Evolutionary conservation across 495 filamentous ascomycete genomes (phyloP), one percentile per base, ranked within the genome.

Genomic region (Trichoderma orchidacearum): DNA sequence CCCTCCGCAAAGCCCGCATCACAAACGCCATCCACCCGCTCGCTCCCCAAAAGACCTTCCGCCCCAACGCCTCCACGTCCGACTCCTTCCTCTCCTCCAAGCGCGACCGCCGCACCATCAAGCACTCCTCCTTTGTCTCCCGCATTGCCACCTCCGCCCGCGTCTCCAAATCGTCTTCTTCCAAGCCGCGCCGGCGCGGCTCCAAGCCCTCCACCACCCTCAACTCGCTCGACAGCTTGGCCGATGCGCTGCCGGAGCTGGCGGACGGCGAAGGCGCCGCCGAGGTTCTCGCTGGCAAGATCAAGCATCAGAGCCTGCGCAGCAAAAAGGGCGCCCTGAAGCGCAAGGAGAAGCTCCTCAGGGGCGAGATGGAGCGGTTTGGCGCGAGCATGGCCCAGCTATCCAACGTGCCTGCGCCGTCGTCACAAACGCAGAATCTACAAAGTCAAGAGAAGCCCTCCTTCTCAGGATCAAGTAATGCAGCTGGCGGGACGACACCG

Each of bases 321-420:
- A 80, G 76, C 54, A 70, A 84, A 53, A 87, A 86, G 0, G 91
- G 92, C 0, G 88, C 89, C 13, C 74, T 88, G 73, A 95, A 90
- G 78, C 76, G 81, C 61, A 90, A 85, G 71, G 88, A 90, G 68
- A 82, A 80, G 67, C 36, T 96, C 28, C 85, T 94, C 53, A 80
- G 72, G 68, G 68, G 75, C 60, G 92, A 97, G 77, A 81, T 85
- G 65, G 82, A 89, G 68, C 75, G 91, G 57, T 96, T 96, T 64
- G 82, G 79, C 56, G 78, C 74, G 69, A 96, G 90, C 68, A 71
- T 97, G 76, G 90, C 86, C 35, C 75, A 82, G 69, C 61, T 79
- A 57, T 76, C 81, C 57, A 70, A 66, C 62, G 76, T 78, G 59
- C 36, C 66, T 32, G 62, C 71, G 69, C 11, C 62, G 63, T 21